Evolutionary conservation across 2,329 filamentous ascomycete species (phyloP).

Genomic region (Paracamarosporium sp.): DNA sequence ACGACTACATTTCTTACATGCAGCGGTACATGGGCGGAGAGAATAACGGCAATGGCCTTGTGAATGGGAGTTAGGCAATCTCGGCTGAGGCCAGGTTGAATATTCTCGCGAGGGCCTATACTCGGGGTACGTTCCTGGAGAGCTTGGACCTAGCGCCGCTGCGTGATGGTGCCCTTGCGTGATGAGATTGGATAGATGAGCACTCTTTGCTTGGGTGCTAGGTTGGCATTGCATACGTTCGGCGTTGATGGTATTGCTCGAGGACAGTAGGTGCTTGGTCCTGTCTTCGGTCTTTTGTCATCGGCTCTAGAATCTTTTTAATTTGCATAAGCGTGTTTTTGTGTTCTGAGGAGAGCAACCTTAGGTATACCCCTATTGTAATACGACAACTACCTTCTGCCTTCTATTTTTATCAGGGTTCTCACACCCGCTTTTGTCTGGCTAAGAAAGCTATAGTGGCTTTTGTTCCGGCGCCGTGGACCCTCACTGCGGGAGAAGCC

Average conservation of each 20-base stretch:
- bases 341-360: not conserved
- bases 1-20: slow-evolving; percentile 98
- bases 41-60: slow-evolving; percentile 25
- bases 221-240: not conserved
- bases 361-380: slow-evolving; percentile 9
- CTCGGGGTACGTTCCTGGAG: not conserved
- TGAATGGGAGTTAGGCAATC: slow-evolving; percentile 19
- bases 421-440: too few species aligned
- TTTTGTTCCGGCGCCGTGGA: too few species aligned
- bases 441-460: too few species aligned
- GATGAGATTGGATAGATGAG: not conserved
- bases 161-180: not conserved
- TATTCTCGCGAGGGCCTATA: not conserved
- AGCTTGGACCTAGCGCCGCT: slow-evolving; percentile 1
- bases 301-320: not conserved
- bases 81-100: slow-evolving; percentile 1
- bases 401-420: too few species aligned
- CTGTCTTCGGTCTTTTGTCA: not conserved
- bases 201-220: not conserved
- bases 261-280: not conserved
- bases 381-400: slow-evolving; percentile 2
- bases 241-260: not conserved
- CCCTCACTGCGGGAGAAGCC: too few species aligned
- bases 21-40: slow-evolving; percentile 65
- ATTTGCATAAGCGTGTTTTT: not conserved